Evolutionary conservation across 169 alveolate species (phyloP).

Genomic region (Plasmodium fragile): DNA sequence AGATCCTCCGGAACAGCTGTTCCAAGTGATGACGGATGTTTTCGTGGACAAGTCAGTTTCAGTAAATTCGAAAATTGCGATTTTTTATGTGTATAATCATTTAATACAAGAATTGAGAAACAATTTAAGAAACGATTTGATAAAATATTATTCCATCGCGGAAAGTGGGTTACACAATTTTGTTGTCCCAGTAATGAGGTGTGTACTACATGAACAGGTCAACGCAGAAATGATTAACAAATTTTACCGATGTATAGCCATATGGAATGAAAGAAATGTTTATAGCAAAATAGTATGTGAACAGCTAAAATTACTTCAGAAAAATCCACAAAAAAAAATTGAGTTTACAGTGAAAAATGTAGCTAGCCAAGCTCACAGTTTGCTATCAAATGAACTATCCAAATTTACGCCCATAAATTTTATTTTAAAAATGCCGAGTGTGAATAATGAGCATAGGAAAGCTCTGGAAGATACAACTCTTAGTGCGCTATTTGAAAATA

Average conservation of each 20-base stretch:
- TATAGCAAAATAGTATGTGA: conserved; percentile 71
- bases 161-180: conserved; percentile 46
- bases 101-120: conserved; percentile 73
- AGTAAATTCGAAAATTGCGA: conserved; percentile 63
- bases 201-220: conserved; percentile 18
- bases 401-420: conserved; percentile 57
- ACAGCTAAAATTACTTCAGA: conserved; percentile 57
- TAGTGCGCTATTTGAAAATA: conserved; percentile 28
- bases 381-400: conserved; percentile 69
- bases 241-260: conserved; percentile 61
- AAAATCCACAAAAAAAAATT: conserved; percentile 55
- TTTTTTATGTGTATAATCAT: conserved; percentile 76
- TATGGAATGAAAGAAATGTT: conserved; percentile 74
- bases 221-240: conserved; percentile 49
- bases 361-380: conserved; percentile 56
- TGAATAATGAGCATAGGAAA: conserved; percentile 55
- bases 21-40: conserved; percentile 39
- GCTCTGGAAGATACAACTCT: conserved; percentile 58
- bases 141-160: conserved; percentile 45
- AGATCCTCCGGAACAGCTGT: conserved; percentile 73
- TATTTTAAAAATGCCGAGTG: conserved; percentile 77
- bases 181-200: conserved; percentile 60
- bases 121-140: conserved; percentile 40
- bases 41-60: conserved; percentile 30
- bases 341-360: conserved; percentile 19